Base-by-base conservation (phyloP, 768 basidiomycete species). In the Rhizopogon roseolus region DNA sequence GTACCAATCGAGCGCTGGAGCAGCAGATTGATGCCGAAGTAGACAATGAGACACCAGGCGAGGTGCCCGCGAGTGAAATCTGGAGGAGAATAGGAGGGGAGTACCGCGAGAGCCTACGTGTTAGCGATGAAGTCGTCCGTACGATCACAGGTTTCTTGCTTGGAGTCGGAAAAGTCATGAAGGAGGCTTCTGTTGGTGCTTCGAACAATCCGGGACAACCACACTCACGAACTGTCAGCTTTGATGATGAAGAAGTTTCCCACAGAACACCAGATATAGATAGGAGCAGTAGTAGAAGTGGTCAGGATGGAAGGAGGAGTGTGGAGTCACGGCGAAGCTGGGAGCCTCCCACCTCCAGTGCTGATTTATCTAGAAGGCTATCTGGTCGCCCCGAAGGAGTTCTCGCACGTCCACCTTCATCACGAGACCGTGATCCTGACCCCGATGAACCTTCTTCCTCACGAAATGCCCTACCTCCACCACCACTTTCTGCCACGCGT, bases 11-110 rank as follows among this genome's bases (percentile, higher is more conserved):
- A 40, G 85, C 90, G 1, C 66, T 91, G 49, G 86, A 90, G 57
- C 76, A 80, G 51, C 87, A 90, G 67, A 85, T 93, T 45, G 81
- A 86, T 38, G 81, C 85, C 0, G 90, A 93, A 64, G 82, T 92
- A 2, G 80, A 79, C 9, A 80, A 77, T 34, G 77, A 74, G 51
- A 57, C 56, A 37, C 59, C 58, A 22, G 57, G 56, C 3, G 57
- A 41, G n/a, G 63, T 59, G 10, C 60, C 57, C 11, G 62, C 63
- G 41, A 64, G 70, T 60, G 71, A 78, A 42, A 69, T 90, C 28
- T 92, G 89, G 90, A 73, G 78, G 51, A 71, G 75, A 44, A 78
- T 91, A 5, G 86, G 86, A 1, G 77, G 77, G 8, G 90, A 93
- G 58, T 88, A 82, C 60, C 71, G 89, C 37, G 90, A 93, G 50